Evolutionary conservation across 345 rosid species (phyloP).

Genomic region (Corchorus olitorius): DNA sequence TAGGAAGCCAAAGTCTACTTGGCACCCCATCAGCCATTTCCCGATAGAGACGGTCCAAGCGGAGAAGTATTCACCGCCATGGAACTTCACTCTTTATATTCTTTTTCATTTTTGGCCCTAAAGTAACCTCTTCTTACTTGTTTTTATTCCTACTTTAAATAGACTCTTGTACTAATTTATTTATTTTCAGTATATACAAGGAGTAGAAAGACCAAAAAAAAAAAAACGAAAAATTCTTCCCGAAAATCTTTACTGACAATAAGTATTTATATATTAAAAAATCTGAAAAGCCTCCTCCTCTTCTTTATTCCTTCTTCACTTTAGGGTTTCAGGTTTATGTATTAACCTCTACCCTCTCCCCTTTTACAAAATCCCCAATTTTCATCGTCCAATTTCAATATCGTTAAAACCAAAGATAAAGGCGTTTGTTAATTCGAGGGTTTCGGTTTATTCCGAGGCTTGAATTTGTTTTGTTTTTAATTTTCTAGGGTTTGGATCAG

Average conservation of each 20-base stretch:
- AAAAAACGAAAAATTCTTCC: not conserved
- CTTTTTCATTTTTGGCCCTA: not conserved
- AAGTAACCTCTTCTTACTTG: not conserved
- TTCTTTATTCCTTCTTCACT: constrained; percentile 19
- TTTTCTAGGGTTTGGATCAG: constrained; percentile 24
- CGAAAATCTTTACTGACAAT: not conserved
- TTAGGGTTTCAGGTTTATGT: constrained; percentile 18
- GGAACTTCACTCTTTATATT: not conserved
- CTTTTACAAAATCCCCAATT: not conserved
- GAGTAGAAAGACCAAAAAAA: not conserved
- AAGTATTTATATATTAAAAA: not conserved
- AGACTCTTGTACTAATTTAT: not conserved
- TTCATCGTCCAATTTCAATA: not conserved
- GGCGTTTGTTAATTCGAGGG: not conserved
- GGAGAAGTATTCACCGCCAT: not conserved
- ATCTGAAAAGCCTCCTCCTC: not conserved
- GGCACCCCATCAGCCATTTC: not conserved
- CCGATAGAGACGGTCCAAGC: constrained; percentile 4
- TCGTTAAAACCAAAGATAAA: not conserved
- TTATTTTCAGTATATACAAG: too few relatives aligned
- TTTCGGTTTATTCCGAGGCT: not conserved
- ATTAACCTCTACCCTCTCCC: not conserved
- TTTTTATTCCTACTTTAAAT: not conserved
- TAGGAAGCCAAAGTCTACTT: too few relatives aligned
- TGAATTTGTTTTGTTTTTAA: not conserved